Conservation (phyloP, 495 filamentous ascomycete species). For the Daldinia concentrica region DNA sequence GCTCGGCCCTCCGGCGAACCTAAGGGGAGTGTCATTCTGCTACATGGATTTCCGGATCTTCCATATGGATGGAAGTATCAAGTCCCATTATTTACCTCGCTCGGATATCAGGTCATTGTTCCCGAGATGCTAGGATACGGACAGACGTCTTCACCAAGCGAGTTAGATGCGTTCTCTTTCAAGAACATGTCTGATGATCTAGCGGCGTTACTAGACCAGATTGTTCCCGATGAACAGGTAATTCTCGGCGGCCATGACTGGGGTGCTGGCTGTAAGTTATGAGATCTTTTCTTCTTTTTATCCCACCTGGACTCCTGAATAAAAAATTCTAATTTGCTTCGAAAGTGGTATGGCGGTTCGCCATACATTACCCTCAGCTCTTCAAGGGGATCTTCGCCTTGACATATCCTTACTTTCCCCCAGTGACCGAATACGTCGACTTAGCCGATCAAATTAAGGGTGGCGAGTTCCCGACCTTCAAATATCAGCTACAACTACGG, state of each 20-base stretch:
- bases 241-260: neutral
- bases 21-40: constrained; percentile 65
- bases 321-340: neutral
- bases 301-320: neutral
- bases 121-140: constrained; percentile 77
- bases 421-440: neutral
- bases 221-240: neutral
- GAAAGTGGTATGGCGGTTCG: neutral
- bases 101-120: neutral
- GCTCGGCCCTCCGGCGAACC: constrained; percentile 57
- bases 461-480: neutral
- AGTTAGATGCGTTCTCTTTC: constrained; percentile 66
- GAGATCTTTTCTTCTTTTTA: neutral
- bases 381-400: neutral
- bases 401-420: neutral
- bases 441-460: neutral
- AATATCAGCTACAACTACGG: neutral
- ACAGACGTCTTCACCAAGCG: constrained; percentile 69
- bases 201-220: constrained; percentile 49
- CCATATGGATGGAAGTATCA: constrained; percentile 79
- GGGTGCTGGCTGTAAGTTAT: neutral
- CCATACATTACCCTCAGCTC: neutral
- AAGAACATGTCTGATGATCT: constrained; percentile 77
- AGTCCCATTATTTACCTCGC: constrained; percentile 61
- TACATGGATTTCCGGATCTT: constrained; percentile 65